Conservation (phyloP, 164 flowering plant species). For the Magnolia changhungtana region DNA sequence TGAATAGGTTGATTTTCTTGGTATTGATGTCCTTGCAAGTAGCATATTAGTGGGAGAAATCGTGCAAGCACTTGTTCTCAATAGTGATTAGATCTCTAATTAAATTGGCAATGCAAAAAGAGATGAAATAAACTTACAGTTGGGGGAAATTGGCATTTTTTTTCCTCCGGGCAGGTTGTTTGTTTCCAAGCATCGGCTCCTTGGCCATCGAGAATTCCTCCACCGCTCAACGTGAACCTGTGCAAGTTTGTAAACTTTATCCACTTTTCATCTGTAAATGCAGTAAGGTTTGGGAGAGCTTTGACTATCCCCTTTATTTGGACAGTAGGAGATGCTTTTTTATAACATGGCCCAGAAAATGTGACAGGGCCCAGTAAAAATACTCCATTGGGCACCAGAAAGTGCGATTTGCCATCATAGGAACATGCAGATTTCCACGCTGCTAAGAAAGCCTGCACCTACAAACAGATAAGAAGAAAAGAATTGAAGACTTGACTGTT, state of each 20-base stretch:
- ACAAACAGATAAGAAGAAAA: too few species aligned
- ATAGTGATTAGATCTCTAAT: too few species aligned
- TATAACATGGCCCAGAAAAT: not conserved
- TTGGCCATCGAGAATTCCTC: conserved; percentile 1
- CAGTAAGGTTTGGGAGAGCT: not conserved
- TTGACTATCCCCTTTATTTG: not conserved
- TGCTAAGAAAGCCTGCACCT: not conserved
- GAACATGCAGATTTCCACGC: not conserved
- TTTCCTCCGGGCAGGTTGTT: not conserved
- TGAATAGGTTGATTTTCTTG: not conserved
- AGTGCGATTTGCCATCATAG: not conserved
- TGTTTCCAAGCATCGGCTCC: not conserved
- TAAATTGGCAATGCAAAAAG: not conserved
- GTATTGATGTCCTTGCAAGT: not conserved
- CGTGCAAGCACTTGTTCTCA: too few species aligned
- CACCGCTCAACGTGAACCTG: not conserved
- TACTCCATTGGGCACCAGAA: not conserved
- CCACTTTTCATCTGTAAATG: not conserved
- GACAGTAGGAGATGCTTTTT: not conserved
- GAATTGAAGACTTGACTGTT: too few species aligned
- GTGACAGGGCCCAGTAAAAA: not conserved
- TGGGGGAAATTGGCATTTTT: not conserved
- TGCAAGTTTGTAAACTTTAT: not conserved
- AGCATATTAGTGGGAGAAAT: too few species aligned
- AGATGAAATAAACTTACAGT: not conserved